phyloP scores from a whole-genome alignment of 345 rosid species.

The Arabis hirsuta region DNA sequence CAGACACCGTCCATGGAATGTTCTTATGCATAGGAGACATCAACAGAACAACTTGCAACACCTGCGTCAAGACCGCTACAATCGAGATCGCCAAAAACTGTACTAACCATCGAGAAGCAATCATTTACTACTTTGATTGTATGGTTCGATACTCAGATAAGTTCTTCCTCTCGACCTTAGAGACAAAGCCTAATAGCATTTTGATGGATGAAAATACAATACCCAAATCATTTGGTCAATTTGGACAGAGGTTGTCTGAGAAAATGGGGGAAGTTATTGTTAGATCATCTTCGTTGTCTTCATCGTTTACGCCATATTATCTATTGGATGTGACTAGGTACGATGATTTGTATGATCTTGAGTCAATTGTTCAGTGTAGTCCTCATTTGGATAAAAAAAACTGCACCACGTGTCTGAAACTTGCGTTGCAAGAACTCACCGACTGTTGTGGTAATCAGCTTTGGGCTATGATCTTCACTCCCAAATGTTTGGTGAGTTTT shows the following conservation, averaged over 20 bases:
- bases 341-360: conserved; percentile 26
- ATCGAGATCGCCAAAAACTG: conserved; percentile 25
- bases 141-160: conserved; percentile 47
- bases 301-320: conserved; percentile 17
- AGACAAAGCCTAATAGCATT: conserved; percentile 4
- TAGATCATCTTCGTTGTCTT: conserved; percentile 2
- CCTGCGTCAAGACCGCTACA: conserved; percentile 41
- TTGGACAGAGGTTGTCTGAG: conserved; percentile 12
- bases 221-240: conserved; percentile 13
- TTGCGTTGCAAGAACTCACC: conserved; percentile 27
- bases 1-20: conserved; percentile 39
- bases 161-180: conserved; percentile 19
- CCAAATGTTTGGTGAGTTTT: conserved; percentile 31
- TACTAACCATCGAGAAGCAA: conserved; percentile 33
- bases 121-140: conserved; percentile 48
- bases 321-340: background rate
- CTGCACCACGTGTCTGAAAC: conserved; percentile 28
- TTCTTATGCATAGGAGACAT: conserved; percentile 49
- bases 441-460: background rate
- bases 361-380: conserved; percentile 41
- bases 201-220: background rate
- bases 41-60: conserved; percentile 36
- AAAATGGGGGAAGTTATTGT: conserved; percentile 36
- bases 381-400: conserved; percentile 14
- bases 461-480: conserved; percentile 33